Conservation (phyloP, 2,329 filamentous ascomycete species). For the Thielaviopsis musarum region DNA sequence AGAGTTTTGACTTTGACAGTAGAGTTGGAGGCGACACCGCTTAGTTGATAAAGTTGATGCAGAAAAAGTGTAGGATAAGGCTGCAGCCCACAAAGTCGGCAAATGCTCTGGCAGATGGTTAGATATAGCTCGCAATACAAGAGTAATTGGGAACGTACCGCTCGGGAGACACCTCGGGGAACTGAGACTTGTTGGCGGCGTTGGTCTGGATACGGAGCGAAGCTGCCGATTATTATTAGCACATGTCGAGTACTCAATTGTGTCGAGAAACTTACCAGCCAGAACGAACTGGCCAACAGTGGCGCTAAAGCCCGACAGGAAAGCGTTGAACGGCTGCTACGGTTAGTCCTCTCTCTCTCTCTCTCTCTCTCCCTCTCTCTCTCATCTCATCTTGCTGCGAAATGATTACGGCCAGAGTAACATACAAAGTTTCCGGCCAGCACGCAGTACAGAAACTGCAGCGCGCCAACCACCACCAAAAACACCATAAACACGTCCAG, state of each 20-base stretch:
- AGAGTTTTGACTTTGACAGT: not conserved
- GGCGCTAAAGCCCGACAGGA: conserved; percentile 84
- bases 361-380: not conserved
- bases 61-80: conserved; percentile 94
- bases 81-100: conserved; percentile 93
- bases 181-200: conserved; percentile 61
- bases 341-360: not conserved
- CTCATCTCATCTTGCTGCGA: no score
- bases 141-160: conserved; percentile 33
- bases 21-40: not conserved
- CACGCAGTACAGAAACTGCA: conserved; percentile 90
- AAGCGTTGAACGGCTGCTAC: conserved; percentile 90
- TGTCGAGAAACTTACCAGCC: conserved; percentile 42
- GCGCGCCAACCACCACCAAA: conserved; percentile 63
- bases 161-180: conserved; percentile 61
- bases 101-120: conserved; percentile 51
- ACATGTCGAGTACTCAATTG: not conserved
- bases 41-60: conserved; percentile 98
- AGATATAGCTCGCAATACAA: not conserved
- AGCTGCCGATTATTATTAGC: conserved; percentile 23
- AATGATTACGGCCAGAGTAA: no score
- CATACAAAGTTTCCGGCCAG: conserved; percentile 87
- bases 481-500: conserved; percentile 85
- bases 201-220: conserved; percentile 85
- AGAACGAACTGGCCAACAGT: conserved; percentile 96